A percentile compares a stretch with the other conserved stretches of the same genome.
These are phyloP conservation scores for Mortierella antarctica DNA, from an alignment of 192 early-diverging fungal genomes.

Conservation along the genomic window DNA sequence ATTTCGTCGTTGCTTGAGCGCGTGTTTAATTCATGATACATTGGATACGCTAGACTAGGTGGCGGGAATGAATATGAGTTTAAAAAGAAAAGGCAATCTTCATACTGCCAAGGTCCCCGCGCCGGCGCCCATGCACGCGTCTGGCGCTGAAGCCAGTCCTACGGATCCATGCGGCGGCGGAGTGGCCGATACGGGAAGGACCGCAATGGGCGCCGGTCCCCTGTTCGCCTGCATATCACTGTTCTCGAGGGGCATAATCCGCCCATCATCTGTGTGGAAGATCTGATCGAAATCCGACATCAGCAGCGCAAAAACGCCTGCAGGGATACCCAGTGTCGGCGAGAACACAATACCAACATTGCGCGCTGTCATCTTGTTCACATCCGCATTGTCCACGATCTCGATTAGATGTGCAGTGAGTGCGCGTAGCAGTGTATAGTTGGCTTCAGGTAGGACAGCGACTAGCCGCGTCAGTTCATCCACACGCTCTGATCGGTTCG, in stretches of 20 bases:
- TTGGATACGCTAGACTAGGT: no score
- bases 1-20: no score
- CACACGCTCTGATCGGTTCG: conserved; percentile 84
- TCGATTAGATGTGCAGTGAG: conserved; percentile 92
- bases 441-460: conserved; percentile 81
- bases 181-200: no score
- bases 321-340: conserved; percentile 93
- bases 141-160: no score
- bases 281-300: conserved; percentile 92
- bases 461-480: conserved; percentile 86
- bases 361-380: conserved; percentile 95
- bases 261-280: conserved; percentile 73
- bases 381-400: conserved; percentile 83
- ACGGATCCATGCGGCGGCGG: no score
- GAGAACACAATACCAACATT: conserved; percentile 98
- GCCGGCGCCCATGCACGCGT: no score
- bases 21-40: no score
- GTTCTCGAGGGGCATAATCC: conserved; percentile 53
- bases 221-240: conserved; percentile 15
- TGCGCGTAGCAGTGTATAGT: conserved; percentile 90
- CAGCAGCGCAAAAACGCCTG: conserved; percentile 90
- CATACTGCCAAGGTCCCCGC: no score
- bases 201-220: neutral
- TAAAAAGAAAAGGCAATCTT: no score
- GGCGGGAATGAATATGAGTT: no score